Evolutionary conservation across 805 yeast genomes (phyloP).

Genomic region (Wickerhamomyces chaumierensis): DNA sequence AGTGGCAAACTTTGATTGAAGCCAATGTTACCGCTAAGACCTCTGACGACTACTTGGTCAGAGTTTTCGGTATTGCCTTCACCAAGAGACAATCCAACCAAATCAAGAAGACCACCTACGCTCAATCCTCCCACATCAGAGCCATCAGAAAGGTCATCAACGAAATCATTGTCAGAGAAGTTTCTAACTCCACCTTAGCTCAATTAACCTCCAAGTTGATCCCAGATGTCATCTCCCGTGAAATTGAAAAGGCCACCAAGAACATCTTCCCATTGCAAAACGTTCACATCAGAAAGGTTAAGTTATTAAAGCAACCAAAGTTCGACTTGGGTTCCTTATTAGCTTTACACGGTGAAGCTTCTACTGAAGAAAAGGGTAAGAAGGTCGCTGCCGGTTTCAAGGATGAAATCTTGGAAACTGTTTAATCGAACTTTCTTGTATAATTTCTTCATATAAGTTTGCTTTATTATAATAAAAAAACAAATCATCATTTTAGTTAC

Average conservation of each 20-base stretch:
- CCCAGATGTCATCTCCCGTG: conserved; percentile 98
- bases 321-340: conserved; percentile 94
- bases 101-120: conserved; percentile 95
- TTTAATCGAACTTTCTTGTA: conserved; percentile 34
- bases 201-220: conserved; percentile 95
- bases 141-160: conserved; percentile 61
- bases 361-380: conserved; percentile 95
- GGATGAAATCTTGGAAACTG: conserved; percentile 97
- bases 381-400: conserved; percentile 92
- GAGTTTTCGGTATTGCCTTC: conserved; percentile 96
- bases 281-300: conserved; percentile 98
- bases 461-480: background rate
- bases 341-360: conserved; percentile 94
- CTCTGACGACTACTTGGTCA: conserved; percentile 91
- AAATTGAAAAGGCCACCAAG: conserved; percentile 92
- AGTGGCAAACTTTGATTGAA: conserved; percentile 98
- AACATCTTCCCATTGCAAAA: conserved; percentile 95
- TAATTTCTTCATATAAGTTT: background rate
- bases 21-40: conserved; percentile 98
- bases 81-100: conserved; percentile 96
- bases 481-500: background rate
- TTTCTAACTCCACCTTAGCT: conserved; percentile 86
- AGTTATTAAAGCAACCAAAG: conserved; percentile 97
- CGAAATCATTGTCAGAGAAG: conserved; percentile 95
- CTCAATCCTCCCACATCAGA: conserved; percentile 95